These are phyloP conservation scores for Patellifolia procumbens DNA, from an alignment of 179 eudicot genomes.

Conservation along the genomic window DNA sequence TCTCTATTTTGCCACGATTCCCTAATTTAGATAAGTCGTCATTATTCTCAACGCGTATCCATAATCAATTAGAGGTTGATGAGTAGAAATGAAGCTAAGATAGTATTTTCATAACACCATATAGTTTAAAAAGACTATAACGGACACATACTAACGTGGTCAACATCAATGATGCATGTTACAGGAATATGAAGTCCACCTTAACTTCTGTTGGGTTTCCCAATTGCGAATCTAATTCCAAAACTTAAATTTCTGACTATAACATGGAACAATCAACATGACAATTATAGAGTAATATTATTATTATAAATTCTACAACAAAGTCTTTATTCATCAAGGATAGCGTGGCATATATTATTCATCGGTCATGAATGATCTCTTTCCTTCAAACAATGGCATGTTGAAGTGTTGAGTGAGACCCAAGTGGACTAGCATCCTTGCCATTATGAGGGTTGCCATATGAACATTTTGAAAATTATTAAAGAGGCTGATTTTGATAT, in stretches of 20 bases:
- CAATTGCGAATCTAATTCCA: conserved; percentile 1
- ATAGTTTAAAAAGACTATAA: not conserved
- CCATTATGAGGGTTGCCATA: not conserved
- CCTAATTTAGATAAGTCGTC: no score
- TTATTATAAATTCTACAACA: not conserved
- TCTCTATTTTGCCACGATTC: no score
- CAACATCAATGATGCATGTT: conserved; percentile 7
- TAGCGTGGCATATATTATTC: not conserved
- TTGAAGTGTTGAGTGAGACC: not conserved
- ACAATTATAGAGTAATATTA: not conserved
- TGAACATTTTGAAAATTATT: no score
- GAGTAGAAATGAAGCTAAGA: not conserved
- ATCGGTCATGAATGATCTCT: not conserved
- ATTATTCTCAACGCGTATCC: no score
- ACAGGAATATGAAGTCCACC: not conserved
- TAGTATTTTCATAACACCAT: no score
- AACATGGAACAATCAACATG: not conserved
- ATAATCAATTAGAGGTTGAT: no score
- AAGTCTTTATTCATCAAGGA: not conserved
- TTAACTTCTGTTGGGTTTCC: not conserved
- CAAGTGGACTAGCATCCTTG: not conserved
- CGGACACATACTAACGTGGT: not conserved
- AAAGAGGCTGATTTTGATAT: no score
- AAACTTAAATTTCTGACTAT: not conserved
- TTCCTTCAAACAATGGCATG: not conserved